Conservation (phyloP, 352 stramenopile genomes). For the Phytophthora foliorum region DNA sequence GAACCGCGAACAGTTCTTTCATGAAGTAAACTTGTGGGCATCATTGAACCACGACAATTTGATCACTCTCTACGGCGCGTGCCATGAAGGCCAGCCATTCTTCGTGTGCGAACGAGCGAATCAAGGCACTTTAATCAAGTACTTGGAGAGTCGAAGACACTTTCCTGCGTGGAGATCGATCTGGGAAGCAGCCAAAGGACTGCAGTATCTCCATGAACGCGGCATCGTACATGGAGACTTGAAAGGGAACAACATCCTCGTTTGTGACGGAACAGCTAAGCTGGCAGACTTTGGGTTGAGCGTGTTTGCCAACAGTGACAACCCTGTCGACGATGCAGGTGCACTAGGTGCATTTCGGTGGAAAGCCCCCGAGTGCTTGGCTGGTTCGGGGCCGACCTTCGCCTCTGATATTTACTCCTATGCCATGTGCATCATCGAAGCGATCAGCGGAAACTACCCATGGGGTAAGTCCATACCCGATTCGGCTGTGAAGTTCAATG, state of each 20-base stretch:
- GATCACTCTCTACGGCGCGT: not conserved
- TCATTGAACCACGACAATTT: not conserved
- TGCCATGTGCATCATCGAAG: not conserved
- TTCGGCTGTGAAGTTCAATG: not conserved
- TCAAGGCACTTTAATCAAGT: slow-evolving; percentile 3
- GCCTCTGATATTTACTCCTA: not conserved
- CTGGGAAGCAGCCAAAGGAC: slow-evolving; percentile 35
- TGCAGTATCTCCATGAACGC: slow-evolving; percentile 41
- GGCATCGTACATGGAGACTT: slow-evolving; percentile 59
- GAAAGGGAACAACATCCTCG: slow-evolving; percentile 43
- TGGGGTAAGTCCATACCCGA: slow-evolving; percentile 18
- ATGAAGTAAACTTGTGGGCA: not conserved
- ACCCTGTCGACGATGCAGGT: not conserved
- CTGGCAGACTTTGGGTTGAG: slow-evolving; percentile 32
- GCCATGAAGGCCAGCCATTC: not conserved
- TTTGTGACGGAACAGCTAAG: slow-evolving; percentile 36
- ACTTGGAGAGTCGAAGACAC: not conserved
- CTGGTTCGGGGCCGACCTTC: not conserved
- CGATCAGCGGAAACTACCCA: not conserved
- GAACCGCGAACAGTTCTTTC: slow-evolving; percentile 1
- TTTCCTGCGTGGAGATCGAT: slow-evolving; percentile 27
- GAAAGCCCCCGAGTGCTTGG: not conserved
- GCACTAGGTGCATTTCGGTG: not conserved
- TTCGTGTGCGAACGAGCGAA: not conserved
- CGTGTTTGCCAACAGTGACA: slow-evolving; percentile 15